phyloP scores from a whole-genome alignment of 2,329 filamentous ascomycete species.

The Colletotrichum endophyticum region DNA sequence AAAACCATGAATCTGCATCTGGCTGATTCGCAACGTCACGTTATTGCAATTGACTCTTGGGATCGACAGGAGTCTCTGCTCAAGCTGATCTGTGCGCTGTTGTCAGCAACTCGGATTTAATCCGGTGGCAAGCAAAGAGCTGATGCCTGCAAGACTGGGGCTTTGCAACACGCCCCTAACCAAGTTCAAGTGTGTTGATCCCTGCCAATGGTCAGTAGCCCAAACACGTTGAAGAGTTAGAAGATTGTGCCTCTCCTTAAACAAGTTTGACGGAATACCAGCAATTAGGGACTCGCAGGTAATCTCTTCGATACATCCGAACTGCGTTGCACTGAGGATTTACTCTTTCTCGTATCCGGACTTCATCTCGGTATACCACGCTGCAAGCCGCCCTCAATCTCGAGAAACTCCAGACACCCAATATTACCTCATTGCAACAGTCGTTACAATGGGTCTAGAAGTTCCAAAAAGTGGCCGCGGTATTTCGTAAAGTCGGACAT shows the following conservation, averaged over 20 bases:
- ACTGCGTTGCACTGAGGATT: rapidly evolving
- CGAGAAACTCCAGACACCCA: background rate
- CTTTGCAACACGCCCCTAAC: background rate
- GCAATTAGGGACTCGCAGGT: rapidly evolving
- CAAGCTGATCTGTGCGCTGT: background rate
- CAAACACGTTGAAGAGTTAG: background rate
- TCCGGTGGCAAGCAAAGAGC: background rate
- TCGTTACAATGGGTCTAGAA: background rate
- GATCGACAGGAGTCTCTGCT: background rate
- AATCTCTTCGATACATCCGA: background rate
- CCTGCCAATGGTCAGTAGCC: background rate
- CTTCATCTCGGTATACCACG: background rate
- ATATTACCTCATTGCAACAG: rapidly evolving
- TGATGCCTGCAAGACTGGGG: background rate
- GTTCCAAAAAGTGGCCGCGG: background rate
- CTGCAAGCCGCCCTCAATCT: background rate
- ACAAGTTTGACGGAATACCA: background rate
- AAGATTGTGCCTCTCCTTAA: background rate
- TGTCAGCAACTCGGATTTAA: background rate
- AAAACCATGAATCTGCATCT: background rate
- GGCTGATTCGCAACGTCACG: background rate
- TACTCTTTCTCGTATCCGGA: background rate
- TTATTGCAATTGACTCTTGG: background rate
- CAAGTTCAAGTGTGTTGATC: background rate
- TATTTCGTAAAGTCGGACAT: background rate